Conservation (phyloP, 495 filamentous ascomycete species). For the Tuber indicum region DNA sequence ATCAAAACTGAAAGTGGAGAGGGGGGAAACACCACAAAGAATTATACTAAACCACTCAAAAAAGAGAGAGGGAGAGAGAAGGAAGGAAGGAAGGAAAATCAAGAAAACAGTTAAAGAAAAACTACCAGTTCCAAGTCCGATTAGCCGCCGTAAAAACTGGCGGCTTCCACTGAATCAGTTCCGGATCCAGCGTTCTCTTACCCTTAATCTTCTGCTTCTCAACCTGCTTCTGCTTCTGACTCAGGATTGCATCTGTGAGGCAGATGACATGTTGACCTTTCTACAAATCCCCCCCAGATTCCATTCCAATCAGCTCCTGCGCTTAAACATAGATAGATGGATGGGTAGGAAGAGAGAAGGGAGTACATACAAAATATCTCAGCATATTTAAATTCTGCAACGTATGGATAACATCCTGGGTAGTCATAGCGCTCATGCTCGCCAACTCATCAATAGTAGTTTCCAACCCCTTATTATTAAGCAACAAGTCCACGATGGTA, state of each 20-base stretch:
- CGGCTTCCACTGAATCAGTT: slow-evolving; percentile 85
- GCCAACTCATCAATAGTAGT: slow-evolving; percentile 55
- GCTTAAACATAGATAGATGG: not conserved
- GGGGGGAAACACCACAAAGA: slow-evolving; percentile 1
- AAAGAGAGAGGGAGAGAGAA: slow-evolving; percentile 1
- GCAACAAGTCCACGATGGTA: slow-evolving; percentile 75
- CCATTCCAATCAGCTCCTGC: slow-evolving; percentile 37
- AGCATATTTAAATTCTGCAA: slow-evolving; percentile 90
- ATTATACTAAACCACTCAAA: not conserved
- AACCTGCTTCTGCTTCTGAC: slow-evolving; percentile 66
- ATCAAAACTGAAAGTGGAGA: not conserved
- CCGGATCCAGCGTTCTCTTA: slow-evolving; percentile 66
- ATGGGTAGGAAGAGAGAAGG: not conserved
- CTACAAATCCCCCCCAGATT: slow-evolving; percentile 34
- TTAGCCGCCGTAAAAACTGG: slow-evolving; percentile 84
- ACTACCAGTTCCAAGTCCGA: slow-evolving; percentile 92
- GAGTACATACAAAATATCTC: slow-evolving; percentile 62
- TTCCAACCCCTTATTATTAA: slow-evolving; percentile 71
- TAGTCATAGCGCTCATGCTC: slow-evolving; percentile 79
- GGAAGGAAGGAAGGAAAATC: not conserved
- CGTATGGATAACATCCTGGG: slow-evolving; percentile 87
- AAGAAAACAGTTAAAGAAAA: slow-evolving; percentile 6
- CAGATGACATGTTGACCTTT: slow-evolving; percentile 92
- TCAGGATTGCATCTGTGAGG: slow-evolving; percentile 70
- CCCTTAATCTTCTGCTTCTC: slow-evolving; percentile 68